Evolutionary conservation across 176 grass and related monocot species (phyloP), one percentile per base, ranked within the genome.

Genomic region (Pontederia crassipes): DNA sequence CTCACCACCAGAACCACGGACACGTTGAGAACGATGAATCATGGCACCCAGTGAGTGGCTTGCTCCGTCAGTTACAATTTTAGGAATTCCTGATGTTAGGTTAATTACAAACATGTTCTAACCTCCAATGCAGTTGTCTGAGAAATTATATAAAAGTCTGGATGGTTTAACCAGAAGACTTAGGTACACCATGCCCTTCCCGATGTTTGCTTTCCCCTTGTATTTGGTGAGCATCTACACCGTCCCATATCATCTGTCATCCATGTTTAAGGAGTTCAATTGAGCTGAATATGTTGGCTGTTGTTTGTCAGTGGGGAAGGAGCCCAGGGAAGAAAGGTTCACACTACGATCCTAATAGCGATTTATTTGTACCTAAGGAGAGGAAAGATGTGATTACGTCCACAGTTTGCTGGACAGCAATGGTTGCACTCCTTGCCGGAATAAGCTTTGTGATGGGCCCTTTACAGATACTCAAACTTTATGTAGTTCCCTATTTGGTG

Each of bases 1-100:
- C 81, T 2, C 91, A 96, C 78, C 91, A 96, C 68, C 81, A 86
- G 74, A 87, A 87, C 62, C 91, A 96, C 52, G 91, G 91, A 12
- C 86, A 96, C 53, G 69, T 87, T 59, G 75, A 95, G 49, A 95
- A 47, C 28, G 91, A 95, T 48, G 91, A 96, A 47, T 90, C 91
- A 58, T 96, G 91, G 91, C 78, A 90, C 45, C 91, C 91, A 73
- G 91, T 96, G 8, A 72, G 81, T 79, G 17, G 46, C 15, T 46
- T 12, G 9, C 46, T 57, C 20, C 69, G 17, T 54, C 40, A 71
- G 40, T 59, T 64, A 14, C 28, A 32, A 26, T 17, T 28, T 24
- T 35, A 11, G 10, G 10, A 53, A 53, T 55, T 68, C 26, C 7
- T 27, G 15, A 13, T 24, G 9, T 9, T 68, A 28, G 9, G 9